These are phyloP conservation scores for Saccharum hybrid DNA, from an alignment of 202 grass and related monocot genomes.

Conservation along the genomic window DNA sequence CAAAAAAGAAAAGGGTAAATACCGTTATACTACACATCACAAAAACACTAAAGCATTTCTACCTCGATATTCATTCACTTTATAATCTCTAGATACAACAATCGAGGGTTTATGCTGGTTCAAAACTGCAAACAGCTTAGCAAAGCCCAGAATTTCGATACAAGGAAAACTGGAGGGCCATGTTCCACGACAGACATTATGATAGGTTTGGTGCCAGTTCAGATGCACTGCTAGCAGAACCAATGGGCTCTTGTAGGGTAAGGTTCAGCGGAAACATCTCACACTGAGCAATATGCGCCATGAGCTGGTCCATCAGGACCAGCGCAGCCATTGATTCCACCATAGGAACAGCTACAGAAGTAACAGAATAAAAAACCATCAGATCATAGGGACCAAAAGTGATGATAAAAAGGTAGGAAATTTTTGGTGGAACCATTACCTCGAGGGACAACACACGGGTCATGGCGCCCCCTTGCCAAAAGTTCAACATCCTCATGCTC, in stretches of 20 bases:
- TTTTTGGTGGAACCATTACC: slow-evolving; percentile 52
- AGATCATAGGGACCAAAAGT: slow-evolving; percentile 33
- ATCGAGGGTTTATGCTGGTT: slow-evolving; percentile 21
- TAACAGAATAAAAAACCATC: slow-evolving; percentile 27
- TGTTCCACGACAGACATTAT: slow-evolving; percentile 41
- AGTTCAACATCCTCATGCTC: slow-evolving; percentile 78
- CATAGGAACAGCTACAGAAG: slow-evolving; percentile 83
- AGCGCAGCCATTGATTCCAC: slow-evolving; percentile 90
- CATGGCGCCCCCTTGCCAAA: slow-evolving; percentile 86
- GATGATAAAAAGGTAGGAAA: slow-evolving; percentile 19
- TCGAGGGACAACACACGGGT: slow-evolving; percentile 93
- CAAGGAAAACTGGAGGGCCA: background rate
- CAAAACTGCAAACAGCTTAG: slow-evolving; percentile 45
- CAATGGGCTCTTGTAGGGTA: slow-evolving; percentile 67
- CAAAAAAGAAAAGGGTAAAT: background rate
- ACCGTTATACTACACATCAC: background rate
- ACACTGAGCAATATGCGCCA: slow-evolving; percentile 84
- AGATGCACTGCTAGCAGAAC: slow-evolving; percentile 40
- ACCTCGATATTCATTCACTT: slow-evolving; percentile 23
- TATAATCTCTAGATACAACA: slow-evolving; percentile 40
- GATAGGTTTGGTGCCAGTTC: slow-evolving; percentile 52
- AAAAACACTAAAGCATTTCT: slow-evolving; percentile 33
- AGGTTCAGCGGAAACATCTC: slow-evolving; percentile 81
- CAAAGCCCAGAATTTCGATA: slow-evolving; percentile 28
- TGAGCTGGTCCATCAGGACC: slow-evolving; percentile 90